Percentiles rank a stretch among this genome's conserved stretches.
Conservation (phyloP, 2,329 filamentous ascomycete genomes). For the Rosellinia necatrix region DNA sequence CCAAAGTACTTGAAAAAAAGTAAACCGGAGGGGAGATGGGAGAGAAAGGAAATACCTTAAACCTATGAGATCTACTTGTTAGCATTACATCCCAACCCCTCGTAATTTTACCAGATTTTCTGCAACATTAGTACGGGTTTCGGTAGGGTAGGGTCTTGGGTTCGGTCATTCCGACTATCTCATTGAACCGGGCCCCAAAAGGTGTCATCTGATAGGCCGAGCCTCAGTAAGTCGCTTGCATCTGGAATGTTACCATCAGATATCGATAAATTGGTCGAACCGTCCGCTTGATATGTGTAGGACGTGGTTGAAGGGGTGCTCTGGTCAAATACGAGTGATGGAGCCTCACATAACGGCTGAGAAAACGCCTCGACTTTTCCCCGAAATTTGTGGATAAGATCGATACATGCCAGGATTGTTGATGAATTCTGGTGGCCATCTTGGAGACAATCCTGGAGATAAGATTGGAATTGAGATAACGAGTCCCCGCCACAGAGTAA, state of each 20-base stretch:
- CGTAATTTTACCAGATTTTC: no score
- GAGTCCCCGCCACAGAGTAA: background rate
- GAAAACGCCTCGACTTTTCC: background rate
- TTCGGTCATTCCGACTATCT: background rate
- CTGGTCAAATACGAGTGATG: background rate
- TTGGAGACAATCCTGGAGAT: background rate
- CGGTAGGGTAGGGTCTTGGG: no score
- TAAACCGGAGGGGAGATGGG: no score
- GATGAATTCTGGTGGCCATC: background rate
- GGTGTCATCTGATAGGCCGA: background rate
- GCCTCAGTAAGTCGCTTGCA: no score
- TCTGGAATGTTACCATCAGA: no score
- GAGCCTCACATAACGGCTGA: background rate
- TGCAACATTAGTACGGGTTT: no score
- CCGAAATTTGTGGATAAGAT: background rate
- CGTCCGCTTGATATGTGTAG: background rate
- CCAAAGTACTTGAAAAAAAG: no score
- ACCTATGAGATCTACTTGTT: background rate
- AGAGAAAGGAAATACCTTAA: background rate
- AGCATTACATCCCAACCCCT: conserved; percentile 7
- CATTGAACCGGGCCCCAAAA: background rate
- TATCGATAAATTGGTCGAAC: no score
- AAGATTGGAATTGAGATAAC: background rate
- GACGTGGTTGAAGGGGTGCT: background rate
- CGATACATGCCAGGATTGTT: conserved; percentile 1